Evolutionary conservation across 2,329 filamentous ascomycete genomes (phyloP).

Genomic region (Lachnellula subtilissima): DNA sequence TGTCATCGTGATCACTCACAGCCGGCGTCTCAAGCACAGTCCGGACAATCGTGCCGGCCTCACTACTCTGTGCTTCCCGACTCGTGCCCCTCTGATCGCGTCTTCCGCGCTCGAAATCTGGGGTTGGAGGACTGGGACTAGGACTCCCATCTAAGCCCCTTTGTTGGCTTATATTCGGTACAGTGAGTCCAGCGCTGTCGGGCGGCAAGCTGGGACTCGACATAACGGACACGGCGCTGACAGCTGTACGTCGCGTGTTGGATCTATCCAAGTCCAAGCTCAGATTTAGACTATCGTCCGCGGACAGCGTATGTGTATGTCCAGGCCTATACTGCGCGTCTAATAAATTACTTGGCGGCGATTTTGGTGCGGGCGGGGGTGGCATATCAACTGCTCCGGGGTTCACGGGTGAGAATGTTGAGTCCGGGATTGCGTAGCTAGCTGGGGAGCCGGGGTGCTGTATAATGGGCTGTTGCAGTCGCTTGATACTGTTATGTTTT

Average conservation of each 20-base stretch:
- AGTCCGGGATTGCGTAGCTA: slow-evolving; percentile 22
- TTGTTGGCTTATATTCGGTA: neutral
- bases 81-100: no score
- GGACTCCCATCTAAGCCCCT: neutral
- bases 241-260: slow-evolving; percentile 20
- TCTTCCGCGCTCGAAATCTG: neutral
- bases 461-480: slow-evolving; percentile 18
- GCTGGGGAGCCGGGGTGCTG: slow-evolving; percentile 25
- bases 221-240: slow-evolving; percentile 14
- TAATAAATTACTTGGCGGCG: slow-evolving; percentile 6
- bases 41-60: neutral
- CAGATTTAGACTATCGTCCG: neutral
- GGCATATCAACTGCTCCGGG: slow-evolving; percentile 15
- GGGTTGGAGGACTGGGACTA: neutral
- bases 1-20: slow-evolving; percentile 22
- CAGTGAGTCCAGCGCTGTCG: neutral
- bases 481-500: slow-evolving; percentile 9
- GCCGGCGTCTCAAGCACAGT: neutral
- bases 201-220: neutral
- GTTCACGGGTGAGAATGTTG: slow-evolving; percentile 23
- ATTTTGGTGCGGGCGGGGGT: slow-evolving; percentile 22
- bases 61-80: no score
- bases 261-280: slow-evolving; percentile 19
- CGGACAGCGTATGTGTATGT: slow-evolving; percentile 2
- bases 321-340: slow-evolving; percentile 1